phyloP scores from a whole-genome alignment of 2,329 filamentous ascomycete genomes.

The Aspergillus japonicus region DNA sequence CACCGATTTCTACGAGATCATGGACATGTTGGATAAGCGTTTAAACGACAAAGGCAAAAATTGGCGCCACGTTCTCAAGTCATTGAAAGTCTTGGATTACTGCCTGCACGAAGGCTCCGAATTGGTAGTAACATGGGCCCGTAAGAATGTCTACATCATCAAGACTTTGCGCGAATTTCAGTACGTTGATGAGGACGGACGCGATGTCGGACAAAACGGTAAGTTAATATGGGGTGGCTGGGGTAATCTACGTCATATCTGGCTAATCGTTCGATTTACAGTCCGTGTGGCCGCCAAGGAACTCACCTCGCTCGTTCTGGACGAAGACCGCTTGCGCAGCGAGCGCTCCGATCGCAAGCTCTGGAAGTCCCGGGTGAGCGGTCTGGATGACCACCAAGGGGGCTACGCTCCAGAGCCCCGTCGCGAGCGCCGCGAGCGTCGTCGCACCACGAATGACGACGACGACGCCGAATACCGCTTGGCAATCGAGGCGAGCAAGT shows the following conservation, averaged over 20 bases:
- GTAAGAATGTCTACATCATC: constrained; percentile 98
- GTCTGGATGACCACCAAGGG: constrained; percentile 70
- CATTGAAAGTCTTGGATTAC: constrained; percentile 95
- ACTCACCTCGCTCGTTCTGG: constrained; percentile 83
- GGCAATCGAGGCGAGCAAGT: constrained; percentile 91
- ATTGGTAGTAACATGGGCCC: constrained; percentile 93
- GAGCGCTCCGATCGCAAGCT: constrained; percentile 89
- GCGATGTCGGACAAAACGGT: constrained; percentile 97
- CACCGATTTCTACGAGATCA: constrained; percentile 98
- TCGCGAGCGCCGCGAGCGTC: constrained; percentile 48
- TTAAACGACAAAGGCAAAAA: constrained; percentile 99
- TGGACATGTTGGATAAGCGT: constrained; percentile 99
- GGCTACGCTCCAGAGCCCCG: constrained; percentile 43
- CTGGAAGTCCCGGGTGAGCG: constrained; percentile 95
- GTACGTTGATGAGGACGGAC: constrained; percentile 91
- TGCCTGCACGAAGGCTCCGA: constrained; percentile 97
- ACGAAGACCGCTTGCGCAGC: constrained; percentile 86
- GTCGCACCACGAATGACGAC: constrained; percentile 63
- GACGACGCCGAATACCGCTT: constrained; percentile 88
- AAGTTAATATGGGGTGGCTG: constrained; percentile 33
- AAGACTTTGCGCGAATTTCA: constrained; percentile 97
- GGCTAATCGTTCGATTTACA: constrained; percentile 41
- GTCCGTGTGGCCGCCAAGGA: constrained; percentile 96
- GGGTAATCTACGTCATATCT: background rate
- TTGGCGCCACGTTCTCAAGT: constrained; percentile 97